These are phyloP conservation scores for Hygrocybe coccinea DNA, from an alignment of 768 basidiomycete genomes.

Conservation along the genomic window DNA sequence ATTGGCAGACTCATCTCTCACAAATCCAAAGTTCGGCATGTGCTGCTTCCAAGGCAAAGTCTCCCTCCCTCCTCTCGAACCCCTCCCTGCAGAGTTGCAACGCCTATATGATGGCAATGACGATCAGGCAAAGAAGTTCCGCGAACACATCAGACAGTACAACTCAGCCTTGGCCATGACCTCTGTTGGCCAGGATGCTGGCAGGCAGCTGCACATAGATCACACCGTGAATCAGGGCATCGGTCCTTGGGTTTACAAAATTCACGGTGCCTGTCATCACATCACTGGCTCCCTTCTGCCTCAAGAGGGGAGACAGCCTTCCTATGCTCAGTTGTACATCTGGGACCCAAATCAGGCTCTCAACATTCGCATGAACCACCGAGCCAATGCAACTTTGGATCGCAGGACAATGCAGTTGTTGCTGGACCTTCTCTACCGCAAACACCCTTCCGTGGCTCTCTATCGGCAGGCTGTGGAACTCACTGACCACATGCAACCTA, in stretches of 20 bases:
- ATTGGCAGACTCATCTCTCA: conserved; percentile 4
- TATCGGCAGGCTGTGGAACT: conserved; percentile 26
- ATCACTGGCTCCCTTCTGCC: conserved; percentile 30
- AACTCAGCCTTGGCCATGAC: conserved; percentile 35
- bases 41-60: conserved; percentile 38
- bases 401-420: conserved; percentile 16
- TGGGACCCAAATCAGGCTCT: conserved; percentile 33
- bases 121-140: conserved; percentile 18
- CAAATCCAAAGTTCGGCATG: conserved; percentile 25
- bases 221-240: conserved; percentile 19
- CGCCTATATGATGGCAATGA: conserved; percentile 15
- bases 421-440: conserved; percentile 12
- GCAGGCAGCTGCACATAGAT: conserved; percentile 27
- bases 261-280: conserved; percentile 32
- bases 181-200: conserved; percentile 24
- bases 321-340: conserved; percentile 38
- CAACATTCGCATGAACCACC: conserved; percentile 11
- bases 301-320: conserved; percentile 13
- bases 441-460: conserved; percentile 15
- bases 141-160: conserved; percentile 30
- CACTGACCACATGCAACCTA: not conserved
- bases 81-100: conserved; percentile 22
- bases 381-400: conserved; percentile 8
- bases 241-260: conserved; percentile 24
- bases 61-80: conserved; percentile 18